Base-by-base conservation (phyloP, 1,139 yeast genomes). In the Saccharomyces uvarum region DNA sequence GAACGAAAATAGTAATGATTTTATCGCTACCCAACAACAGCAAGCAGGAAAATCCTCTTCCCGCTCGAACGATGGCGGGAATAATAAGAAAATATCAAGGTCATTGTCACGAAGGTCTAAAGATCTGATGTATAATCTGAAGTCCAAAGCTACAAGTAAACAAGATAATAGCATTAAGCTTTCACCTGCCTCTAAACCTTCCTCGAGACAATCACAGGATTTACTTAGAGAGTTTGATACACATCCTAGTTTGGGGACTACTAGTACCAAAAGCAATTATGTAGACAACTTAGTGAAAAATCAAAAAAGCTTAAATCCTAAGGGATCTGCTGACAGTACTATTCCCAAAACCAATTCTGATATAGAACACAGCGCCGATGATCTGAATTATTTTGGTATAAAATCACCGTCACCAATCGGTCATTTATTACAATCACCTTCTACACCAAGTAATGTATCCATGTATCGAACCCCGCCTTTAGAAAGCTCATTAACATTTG, bases 31-130 rank as follows among this genome's bases (percentile, higher is more conserved):
- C 11, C 19, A 27, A 7, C 28, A 26, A n/a, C 13, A 14, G 31
- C 31, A 26, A 21, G 7, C 31, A 21, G 31, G 3, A 3, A 46
- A 21, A 8, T 16, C n/a, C 7, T 38, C n/a, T 16, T 38, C 24
- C 21, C 14, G 4, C 7, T 7, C 21, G 4, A 28, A n/a, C 14
- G 14, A 47, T 14, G 28, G 3, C 9, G 33, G 49, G 6, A 28
- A 42, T 14, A 19, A 13, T 47, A 26, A 11, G 4, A 51, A 50
- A 19, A 49, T 26, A 16, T 50, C 53, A 7, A 50, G 55, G 29
- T 53, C 55, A 5, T 27, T 53, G 16, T 53, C 55, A 38, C 33
- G 47, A 31, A 46, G 48, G 8, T 50, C 55, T 7, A 50, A 33
- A 29, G 51, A 50, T 14, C 2, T 53, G 16, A 52, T 53, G 26